Evolutionary conservation across 306 rosid species (phyloP).

Genomic region (apple (Malus domestica)): DNA sequence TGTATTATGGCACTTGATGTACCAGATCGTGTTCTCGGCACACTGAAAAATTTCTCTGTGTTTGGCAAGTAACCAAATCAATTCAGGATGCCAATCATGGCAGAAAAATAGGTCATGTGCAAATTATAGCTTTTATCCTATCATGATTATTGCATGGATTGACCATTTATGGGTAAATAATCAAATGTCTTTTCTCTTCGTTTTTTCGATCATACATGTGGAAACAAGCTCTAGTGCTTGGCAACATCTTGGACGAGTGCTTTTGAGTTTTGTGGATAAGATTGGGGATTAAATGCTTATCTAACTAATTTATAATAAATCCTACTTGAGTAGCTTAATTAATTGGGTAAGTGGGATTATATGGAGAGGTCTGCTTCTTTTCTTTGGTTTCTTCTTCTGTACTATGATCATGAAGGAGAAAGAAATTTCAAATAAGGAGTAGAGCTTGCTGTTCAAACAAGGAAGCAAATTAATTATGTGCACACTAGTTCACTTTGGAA

Average conservation of each 20-base stretch:
- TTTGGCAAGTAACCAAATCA: background rate
- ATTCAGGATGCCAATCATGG: background rate
- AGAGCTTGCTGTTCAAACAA: no score
- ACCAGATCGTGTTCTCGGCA: accelerated
- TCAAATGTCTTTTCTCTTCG: background rate
- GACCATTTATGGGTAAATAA: background rate
- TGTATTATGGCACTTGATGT: no score
- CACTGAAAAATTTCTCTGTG: no score
- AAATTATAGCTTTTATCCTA: background rate
- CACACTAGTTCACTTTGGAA: no score
- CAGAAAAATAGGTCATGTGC: background rate
- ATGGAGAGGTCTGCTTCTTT: no score
- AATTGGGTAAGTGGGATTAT: background rate
- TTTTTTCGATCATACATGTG: background rate
- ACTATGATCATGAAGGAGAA: no score
- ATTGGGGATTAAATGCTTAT: background rate
- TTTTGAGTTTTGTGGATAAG: background rate
- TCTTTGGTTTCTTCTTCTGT: no score
- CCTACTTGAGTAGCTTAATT: background rate
- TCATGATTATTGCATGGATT: background rate
- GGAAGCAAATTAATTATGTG: no score
- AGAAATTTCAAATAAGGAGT: no score
- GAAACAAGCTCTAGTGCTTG: background rate
- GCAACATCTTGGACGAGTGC: background rate
- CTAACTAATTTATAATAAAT: background rate